Conservation (phyloP, 805 yeast species). For the Spencermartinsiella europaea region DNA sequence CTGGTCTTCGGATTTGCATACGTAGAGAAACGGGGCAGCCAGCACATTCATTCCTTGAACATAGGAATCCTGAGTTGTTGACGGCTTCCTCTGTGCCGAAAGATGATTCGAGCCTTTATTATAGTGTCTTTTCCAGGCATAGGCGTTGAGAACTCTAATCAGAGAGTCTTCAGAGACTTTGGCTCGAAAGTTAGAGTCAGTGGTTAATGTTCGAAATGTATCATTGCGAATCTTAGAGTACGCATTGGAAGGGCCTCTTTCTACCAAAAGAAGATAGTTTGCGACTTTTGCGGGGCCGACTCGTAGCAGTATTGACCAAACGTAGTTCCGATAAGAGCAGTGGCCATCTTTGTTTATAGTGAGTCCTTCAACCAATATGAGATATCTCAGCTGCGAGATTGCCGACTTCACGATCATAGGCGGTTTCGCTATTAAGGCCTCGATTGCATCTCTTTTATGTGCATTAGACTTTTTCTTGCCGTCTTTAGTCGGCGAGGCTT, state of each 20-base stretch:
- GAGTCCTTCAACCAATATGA: constrained; percentile 45
- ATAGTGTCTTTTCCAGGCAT: constrained; percentile 41
- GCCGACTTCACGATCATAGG: constrained; percentile 43
- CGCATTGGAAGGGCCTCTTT: constrained; percentile 53
- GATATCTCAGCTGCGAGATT: constrained; percentile 49
- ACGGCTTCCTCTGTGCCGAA: background rate
- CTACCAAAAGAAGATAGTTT: constrained; percentile 49
- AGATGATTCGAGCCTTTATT: background rate
- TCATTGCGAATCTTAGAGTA: constrained; percentile 75
- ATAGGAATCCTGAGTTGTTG: constrained; percentile 34
- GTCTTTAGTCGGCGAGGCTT: background rate
- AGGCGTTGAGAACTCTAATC: constrained; percentile 64
- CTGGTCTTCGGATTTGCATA: constrained; percentile 76
- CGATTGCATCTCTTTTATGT: constrained; percentile 50
- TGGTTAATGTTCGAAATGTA: constrained; percentile 77
- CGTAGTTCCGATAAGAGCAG: constrained; percentile 66
- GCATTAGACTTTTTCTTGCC: no score
- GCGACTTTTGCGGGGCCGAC: constrained; percentile 54
- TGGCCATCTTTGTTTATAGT: constrained; percentile 31
- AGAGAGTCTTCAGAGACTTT: constrained; percentile 67
- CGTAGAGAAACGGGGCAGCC: constrained; percentile 75
- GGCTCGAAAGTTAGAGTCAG: constrained; percentile 58
- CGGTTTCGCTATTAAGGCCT: constrained; percentile 37
- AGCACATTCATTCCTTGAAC: constrained; percentile 93
- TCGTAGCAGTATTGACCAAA: constrained; percentile 74